Evolutionary conservation across 805 yeast genomes (phyloP).

Genomic region (Schizosaccharomyces lindneri): DNA sequence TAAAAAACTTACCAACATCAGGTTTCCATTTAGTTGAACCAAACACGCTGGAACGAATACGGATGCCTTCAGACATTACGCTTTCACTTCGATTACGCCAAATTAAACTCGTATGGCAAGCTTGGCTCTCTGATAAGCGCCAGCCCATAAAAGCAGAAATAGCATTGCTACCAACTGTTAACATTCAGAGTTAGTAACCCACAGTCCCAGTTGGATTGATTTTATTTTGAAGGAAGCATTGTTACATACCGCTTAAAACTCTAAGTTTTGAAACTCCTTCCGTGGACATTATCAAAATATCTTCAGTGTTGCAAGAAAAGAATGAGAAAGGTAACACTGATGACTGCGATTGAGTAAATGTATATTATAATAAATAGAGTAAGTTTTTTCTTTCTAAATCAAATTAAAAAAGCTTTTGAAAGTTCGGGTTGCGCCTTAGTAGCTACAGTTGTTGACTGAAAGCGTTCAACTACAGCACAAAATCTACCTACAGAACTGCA

Average conservation of each 20-base stretch:
- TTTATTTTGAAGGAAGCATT: background rate
- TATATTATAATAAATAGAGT: too few relatives aligned
- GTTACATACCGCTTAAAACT: background rate
- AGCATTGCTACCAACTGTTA: constrained; percentile 9
- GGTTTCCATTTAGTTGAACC: background rate
- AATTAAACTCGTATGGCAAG: constrained; percentile 8
- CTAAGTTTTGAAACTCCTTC: background rate
- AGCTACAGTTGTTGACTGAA: too few relatives aligned
- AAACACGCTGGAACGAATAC: constrained; percentile 6
- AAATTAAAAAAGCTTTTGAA: too few relatives aligned
- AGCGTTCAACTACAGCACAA: too few relatives aligned
- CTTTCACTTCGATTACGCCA: constrained; percentile 8
- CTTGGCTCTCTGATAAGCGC: constrained; percentile 7
- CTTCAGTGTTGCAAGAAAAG: background rate
- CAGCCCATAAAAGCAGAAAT: constrained; percentile 9
- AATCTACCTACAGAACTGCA: too few relatives aligned
- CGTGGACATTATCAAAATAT: background rate
- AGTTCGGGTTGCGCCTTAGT: too few relatives aligned
- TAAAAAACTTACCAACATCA: background rate
- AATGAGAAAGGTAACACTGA: background rate
- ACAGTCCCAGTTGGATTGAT: background rate
- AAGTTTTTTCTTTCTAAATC: too few relatives aligned
- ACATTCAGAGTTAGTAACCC: background rate
- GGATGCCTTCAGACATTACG: constrained; percentile 7
- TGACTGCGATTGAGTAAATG: background rate